Percentiles rank a stretch among this genome's conserved stretches.
These are phyloP conservation scores for Geoglossum glabrum DNA, from an alignment of 495 filamentous ascomycete genomes.

Conservation along the genomic window DNA sequence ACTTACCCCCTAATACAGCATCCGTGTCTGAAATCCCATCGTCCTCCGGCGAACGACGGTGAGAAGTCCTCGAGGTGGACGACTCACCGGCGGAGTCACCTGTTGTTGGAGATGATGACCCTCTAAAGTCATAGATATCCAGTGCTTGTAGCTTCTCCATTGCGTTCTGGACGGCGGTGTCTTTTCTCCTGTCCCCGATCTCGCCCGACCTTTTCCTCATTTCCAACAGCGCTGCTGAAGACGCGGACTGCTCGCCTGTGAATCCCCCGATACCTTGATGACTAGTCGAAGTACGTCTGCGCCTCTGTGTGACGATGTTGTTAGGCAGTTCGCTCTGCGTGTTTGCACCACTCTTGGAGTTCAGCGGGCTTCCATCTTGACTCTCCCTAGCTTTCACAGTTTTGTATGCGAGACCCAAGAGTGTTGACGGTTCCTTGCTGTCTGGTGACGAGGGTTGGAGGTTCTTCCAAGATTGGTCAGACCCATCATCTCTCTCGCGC, in stretches of 20 bases:
- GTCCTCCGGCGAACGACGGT: not conserved
- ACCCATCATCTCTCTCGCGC: constrained; percentile 7
- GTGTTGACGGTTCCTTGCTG: not conserved
- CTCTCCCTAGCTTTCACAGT: not conserved
- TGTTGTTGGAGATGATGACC: constrained; percentile 11
- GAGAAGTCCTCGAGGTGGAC: not conserved
- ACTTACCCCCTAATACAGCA: not conserved
- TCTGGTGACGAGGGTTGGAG: not conserved
- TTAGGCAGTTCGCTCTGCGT: constrained; percentile 6
- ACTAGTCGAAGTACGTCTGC: constrained; percentile 8
- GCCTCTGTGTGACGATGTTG: constrained; percentile 11
- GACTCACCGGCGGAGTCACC: not conserved
- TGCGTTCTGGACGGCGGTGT: not conserved
- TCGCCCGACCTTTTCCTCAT: not conserved
- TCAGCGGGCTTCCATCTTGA: not conserved
- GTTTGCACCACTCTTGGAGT: constrained; percentile 4
- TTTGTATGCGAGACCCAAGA: not conserved
- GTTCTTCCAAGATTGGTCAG: not conserved
- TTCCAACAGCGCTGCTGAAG: not conserved
- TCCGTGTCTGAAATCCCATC: not conserved
- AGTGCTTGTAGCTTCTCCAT: constrained; percentile 6
- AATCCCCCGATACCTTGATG: not conserved
- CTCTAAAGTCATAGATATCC: constrained; percentile 19
- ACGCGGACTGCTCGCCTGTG: not conserved
- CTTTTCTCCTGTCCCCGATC: not conserved